These are phyloP conservation scores for Pseudoneurospora amorphoporcata DNA, from an alignment of 495 filamentous ascomycete species.

Conservation along the genomic window DNA sequence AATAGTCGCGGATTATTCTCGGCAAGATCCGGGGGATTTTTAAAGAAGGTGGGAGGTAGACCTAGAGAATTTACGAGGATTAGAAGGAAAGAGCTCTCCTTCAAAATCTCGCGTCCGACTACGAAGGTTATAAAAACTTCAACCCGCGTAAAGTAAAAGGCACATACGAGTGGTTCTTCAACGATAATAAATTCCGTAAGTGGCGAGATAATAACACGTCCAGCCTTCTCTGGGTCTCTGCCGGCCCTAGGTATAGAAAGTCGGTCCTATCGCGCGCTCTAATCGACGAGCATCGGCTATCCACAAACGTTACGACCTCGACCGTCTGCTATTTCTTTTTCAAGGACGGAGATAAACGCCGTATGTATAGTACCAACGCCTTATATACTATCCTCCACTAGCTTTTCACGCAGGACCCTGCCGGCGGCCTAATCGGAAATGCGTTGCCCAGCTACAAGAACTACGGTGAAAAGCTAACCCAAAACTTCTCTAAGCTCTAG, in stretches of 20 bases:
- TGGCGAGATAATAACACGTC: slow-evolving; percentile 19
- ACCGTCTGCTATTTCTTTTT: slow-evolving; percentile 34
- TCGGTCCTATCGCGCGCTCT: slow-evolving; percentile 29
- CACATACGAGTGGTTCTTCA: slow-evolving; percentile 33
- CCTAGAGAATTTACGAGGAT: slow-evolving; percentile 8
- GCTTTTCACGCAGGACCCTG: slow-evolving; percentile 17
- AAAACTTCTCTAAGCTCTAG: slow-evolving; percentile 33
- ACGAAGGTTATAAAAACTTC: slow-evolving; percentile 22
- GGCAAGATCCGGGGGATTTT: slow-evolving; percentile 7
- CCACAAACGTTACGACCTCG: slow-evolving; percentile 10
- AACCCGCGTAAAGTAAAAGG: slow-evolving; percentile 14
- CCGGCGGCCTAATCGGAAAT: slow-evolving; percentile 13
- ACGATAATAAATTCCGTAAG: slow-evolving; percentile 16
- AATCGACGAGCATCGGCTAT: slow-evolving; percentile 19
- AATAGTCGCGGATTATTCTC: slow-evolving; percentile 10
- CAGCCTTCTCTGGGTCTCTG: slow-evolving; percentile 31
- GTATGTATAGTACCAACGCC: slow-evolving; percentile 13
- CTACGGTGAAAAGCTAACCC: slow-evolving; percentile 16
- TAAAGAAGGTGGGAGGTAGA: slow-evolving; percentile 1
- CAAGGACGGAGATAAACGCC: slow-evolving; percentile 23
- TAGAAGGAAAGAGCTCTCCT: slow-evolving; percentile 15
- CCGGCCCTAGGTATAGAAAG: slow-evolving; percentile 33
- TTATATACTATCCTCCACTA: slow-evolving; percentile 29
- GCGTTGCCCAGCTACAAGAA: slow-evolving; percentile 12
- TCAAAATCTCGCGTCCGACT: slow-evolving; percentile 18